phyloP scores from a whole-genome alignment of 2,329 filamentous ascomycete genomes.

The Saccharata proteae region DNA sequence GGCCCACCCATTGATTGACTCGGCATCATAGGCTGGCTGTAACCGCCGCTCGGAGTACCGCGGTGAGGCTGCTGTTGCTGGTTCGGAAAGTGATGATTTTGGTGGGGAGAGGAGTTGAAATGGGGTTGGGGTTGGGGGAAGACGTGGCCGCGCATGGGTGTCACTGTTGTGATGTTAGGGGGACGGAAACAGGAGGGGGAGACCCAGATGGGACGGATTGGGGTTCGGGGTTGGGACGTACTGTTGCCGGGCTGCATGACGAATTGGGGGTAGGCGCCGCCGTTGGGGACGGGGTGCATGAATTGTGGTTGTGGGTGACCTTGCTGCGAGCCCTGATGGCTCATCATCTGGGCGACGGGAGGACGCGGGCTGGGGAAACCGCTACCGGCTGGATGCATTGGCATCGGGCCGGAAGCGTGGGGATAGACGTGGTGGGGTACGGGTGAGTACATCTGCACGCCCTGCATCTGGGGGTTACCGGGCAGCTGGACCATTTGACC shows the following conservation, averaged over 20 bases:
- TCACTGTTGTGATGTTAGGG: slow-evolving; percentile 20
- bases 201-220: no score
- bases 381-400: slow-evolving; percentile 49
- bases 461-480: slow-evolving; percentile 56
- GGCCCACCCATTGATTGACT: slow-evolving; percentile 27
- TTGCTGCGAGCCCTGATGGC: slow-evolving; percentile 85
- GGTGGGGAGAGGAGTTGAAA: slow-evolving; percentile 26
- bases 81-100: slow-evolving; percentile 27
- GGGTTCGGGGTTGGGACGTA: slow-evolving; percentile 38
- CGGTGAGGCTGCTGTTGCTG: slow-evolving; percentile 25
- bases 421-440: slow-evolving; percentile 53
- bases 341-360: slow-evolving; percentile 76
- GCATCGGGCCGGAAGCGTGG: slow-evolving; percentile 38
- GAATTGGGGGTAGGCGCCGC: slow-evolving; percentile 60
- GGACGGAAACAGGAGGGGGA: no score
- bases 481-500: slow-evolving; percentile 53
- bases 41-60: slow-evolving; percentile 27
- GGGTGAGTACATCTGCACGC: slow-evolving; percentile 59
- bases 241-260: slow-evolving; percentile 65
- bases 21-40: slow-evolving; percentile 30
- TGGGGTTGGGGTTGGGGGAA: slow-evolving; percentile 27
- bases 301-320: slow-evolving; percentile 59
- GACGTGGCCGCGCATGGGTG: slow-evolving; percentile 26
- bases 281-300: slow-evolving; percentile 65
- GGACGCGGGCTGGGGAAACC: slow-evolving; percentile 85